Conservation (phyloP, 768 basidiomycete species). For the Rhodocollybia butyracea region DNA sequence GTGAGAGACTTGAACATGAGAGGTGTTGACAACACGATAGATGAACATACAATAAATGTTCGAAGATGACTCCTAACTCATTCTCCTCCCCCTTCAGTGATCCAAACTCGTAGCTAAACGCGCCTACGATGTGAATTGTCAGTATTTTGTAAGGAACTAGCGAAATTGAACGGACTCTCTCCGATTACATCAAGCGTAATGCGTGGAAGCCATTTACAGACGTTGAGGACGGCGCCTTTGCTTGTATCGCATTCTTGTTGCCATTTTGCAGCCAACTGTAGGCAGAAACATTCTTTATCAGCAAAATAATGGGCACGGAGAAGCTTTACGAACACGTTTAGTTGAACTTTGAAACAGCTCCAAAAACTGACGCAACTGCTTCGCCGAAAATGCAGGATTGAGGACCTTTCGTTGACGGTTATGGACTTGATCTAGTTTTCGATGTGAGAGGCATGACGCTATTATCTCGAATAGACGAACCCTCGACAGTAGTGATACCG, state of each 20-base stretch:
- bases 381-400: slow-evolving; percentile 27
- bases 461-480: slow-evolving; percentile 11
- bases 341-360: slow-evolving; percentile 23
- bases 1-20: background rate
- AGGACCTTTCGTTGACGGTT: slow-evolving; percentile 30
- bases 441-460: no score
- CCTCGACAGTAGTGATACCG: slow-evolving; percentile 24
- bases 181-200: slow-evolving; percentile 34
- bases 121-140: slow-evolving; percentile 12
- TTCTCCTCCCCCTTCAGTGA: slow-evolving; percentile 1
- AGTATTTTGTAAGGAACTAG: background rate
- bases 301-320: no score
- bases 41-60: slow-evolving; percentile 7
- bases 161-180: slow-evolving; percentile 18
- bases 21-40: background rate
- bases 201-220: slow-evolving; percentile 22
- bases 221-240: slow-evolving; percentile 14
- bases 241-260: background rate
- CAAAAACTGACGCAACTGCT: slow-evolving; percentile 21
- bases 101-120: slow-evolving; percentile 27
- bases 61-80: background rate
- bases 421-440: no score
- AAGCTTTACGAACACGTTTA: slow-evolving; percentile 7
- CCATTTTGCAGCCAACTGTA: slow-evolving; percentile 20
- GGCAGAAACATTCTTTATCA: slow-evolving; percentile 1